Evolutionary conservation across 2,329 filamentous ascomycete species (phyloP), one percentile per base, ranked within the genome.

Genomic region (Aurifilum marmelostoma): DNA sequence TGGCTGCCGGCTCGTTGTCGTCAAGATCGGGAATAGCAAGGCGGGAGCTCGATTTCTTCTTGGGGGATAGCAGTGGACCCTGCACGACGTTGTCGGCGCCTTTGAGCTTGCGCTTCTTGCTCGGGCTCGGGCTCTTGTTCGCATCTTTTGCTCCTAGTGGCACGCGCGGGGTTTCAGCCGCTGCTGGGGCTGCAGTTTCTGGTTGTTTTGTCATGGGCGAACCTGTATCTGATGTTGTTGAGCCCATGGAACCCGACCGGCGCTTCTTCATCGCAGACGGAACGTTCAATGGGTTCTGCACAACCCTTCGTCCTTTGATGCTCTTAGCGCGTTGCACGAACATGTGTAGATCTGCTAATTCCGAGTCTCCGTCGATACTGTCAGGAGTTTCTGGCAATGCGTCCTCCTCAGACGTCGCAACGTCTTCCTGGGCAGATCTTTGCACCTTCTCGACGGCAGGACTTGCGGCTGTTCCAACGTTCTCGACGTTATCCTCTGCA

Each of bases 41-140:
- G 56, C 71, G 69, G 34, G 72, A 74, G 4, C 16, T 52, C 21
- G 64, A 62, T 59, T 62, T 69, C 71, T 72, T 76, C 58, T 63
- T 61, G 21, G 67, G 65, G 18, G 72, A 69, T 16, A 37, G 37
- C 39, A 50, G 7, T 12, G n/a, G 21, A 14, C 32, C 34, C n/a
- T 58, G 50, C 9, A 39, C 14, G 58, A 61, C 41, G 24, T 24
- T 18, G 43, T 4, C 34, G 34, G 65, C 50, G 1, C 74, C 71
- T 3, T 74, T 75, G n/a, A 71, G 69, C 73, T 80, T 80, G 37
- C 79, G 75, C 73, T 81, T 80, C 74, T 80, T 81, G 29, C 71
- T 71, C 9, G 78, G 79, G 71, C 78, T 80, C 11, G 79, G 79
- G 68, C 79, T 80, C 68, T 71, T 71, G 75, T 81, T 81, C 37